A percentile compares a stretch with the other conserved stretches of the same genome.
These are phyloP conservation scores for Tricholoma saponaceum DNA, from an alignment of 768 basidiomycete species.

Conservation along the genomic window DNA sequence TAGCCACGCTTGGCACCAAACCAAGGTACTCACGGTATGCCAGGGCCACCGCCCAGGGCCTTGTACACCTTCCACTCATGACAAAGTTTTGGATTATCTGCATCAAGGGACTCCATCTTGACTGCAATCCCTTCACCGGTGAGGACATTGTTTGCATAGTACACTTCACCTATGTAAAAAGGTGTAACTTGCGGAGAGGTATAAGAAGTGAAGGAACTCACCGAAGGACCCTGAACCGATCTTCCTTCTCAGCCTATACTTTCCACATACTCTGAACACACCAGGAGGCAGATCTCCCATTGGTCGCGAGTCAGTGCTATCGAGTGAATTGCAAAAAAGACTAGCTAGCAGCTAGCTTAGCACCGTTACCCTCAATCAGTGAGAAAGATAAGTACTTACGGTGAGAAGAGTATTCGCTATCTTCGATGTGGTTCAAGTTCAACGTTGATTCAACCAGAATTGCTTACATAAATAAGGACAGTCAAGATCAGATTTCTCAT, in stretches of 20 bases:
- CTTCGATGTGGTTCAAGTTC: too few species aligned
- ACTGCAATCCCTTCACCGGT: conserved; percentile 82
- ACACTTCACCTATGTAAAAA: conserved; percentile 58
- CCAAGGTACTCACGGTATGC: conserved; percentile 75
- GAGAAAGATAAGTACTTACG: too few species aligned
- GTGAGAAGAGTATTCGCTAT: too few species aligned
- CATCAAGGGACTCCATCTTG: conserved; percentile 44
- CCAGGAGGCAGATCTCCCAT: neutral
- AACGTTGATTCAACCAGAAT: too few species aligned
- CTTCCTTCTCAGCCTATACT: too few species aligned
- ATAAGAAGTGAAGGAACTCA: neutral
- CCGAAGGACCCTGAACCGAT: conserved; percentile 5
- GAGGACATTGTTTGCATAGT: conserved; percentile 78
- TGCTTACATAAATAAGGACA: too few species aligned
- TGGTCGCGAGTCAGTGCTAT: too few species aligned
- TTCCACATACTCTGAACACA: conserved; percentile 3
- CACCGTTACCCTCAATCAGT: too few species aligned
- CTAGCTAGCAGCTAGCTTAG: too few species aligned
- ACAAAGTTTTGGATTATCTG: conserved; percentile 77
- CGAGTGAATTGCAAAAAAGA: too few species aligned
- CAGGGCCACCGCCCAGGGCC: conserved; percentile 66
- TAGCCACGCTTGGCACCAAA: conserved; percentile 53
- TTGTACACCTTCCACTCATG: conserved; percentile 69
- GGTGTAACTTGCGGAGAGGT: too few species aligned
- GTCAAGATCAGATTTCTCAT: too few species aligned